Percentiles rank a stretch among this genome's conserved stretches.
Conservation (phyloP, 768 basidiomycete genomes). For the Steccherinum ochraceum region DNA sequence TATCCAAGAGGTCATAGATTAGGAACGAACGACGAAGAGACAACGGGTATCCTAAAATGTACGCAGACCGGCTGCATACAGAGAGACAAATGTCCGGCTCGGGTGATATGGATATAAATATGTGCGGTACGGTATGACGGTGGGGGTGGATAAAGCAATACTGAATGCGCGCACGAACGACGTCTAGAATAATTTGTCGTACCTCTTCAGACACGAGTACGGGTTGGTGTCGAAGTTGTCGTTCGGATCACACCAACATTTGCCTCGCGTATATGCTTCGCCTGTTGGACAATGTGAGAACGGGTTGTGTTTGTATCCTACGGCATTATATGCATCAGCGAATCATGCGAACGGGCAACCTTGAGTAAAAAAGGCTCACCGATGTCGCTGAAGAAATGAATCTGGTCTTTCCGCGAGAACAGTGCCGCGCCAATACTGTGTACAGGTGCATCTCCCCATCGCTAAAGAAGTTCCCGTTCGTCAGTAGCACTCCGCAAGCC, state of each 20-base stretch:
- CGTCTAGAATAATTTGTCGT: conserved; percentile 63
- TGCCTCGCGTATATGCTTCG: conserved; percentile 62
- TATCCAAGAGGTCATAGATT: no score
- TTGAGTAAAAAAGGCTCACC: conserved; percentile 42
- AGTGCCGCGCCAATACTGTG: conserved; percentile 84
- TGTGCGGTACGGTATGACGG: no score
- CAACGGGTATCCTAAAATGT: no score
- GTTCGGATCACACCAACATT: conserved; percentile 76
- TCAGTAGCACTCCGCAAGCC: no score
- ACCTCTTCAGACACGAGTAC: conserved; percentile 86
- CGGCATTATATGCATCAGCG: not conserved
- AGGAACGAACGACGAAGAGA: no score
- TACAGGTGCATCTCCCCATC: conserved; percentile 89
- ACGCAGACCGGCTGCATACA: no score
- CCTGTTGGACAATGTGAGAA: conserved; percentile 90
- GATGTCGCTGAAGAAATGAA: conserved; percentile 94
- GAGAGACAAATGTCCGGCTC: no score
- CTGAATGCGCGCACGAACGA: no score
- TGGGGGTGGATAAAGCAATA: no score
- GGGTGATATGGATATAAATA: no score
- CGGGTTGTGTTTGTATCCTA: conserved; percentile 79
- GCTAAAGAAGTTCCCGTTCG: conserved; percentile 26
- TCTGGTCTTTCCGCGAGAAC: conserved; percentile 81
- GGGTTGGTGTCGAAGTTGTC: conserved; percentile 79
- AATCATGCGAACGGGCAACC: conserved; percentile 19